phyloP scores from a whole-genome alignment of 352 stramenopile species.

The Pythium phragmitis region DNA sequence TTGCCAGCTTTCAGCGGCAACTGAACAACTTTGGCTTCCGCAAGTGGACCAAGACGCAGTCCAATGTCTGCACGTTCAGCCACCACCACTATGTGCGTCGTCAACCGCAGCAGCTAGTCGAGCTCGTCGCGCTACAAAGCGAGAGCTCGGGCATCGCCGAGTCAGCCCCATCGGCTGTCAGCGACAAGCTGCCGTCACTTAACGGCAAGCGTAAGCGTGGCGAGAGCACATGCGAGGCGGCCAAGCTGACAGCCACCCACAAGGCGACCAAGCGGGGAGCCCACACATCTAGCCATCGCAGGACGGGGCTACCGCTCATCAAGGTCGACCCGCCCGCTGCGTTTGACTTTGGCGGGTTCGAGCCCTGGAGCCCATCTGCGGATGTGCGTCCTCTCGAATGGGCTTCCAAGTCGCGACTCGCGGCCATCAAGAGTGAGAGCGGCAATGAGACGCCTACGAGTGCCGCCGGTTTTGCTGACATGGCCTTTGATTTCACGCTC shows the following conservation, averaged over 20 bases:
- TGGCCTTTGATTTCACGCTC: constrained; percentile 30
- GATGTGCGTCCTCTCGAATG: constrained; percentile 27
- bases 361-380: constrained; percentile 27
- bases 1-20: constrained; percentile 91
- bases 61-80: constrained; percentile 79
- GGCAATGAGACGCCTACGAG: constrained; percentile 32
- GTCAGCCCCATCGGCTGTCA: neutral
- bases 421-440: constrained; percentile 22
- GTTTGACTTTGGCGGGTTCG: constrained; percentile 30
- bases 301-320: constrained; percentile 7
- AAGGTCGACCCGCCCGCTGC: constrained; percentile 18
- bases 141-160: constrained; percentile 8
- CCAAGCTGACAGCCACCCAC: neutral
- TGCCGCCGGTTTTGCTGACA: constrained; percentile 16
- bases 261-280: constrained; percentile 23
- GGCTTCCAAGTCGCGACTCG: constrained; percentile 21
- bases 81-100: constrained; percentile 62
- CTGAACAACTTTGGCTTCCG: constrained; percentile 94
- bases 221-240: constrained; percentile 17
- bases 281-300: neutral
- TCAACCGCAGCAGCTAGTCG: constrained; percentile 56
- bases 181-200: constrained; percentile 4
- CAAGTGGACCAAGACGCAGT: constrained; percentile 84
- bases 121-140: constrained; percentile 41
- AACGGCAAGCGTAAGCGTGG: constrained; percentile 25